phyloP scores from a whole-genome alignment of 1,284 basidiomycete genomes.

The Ustilago curta region DNA sequence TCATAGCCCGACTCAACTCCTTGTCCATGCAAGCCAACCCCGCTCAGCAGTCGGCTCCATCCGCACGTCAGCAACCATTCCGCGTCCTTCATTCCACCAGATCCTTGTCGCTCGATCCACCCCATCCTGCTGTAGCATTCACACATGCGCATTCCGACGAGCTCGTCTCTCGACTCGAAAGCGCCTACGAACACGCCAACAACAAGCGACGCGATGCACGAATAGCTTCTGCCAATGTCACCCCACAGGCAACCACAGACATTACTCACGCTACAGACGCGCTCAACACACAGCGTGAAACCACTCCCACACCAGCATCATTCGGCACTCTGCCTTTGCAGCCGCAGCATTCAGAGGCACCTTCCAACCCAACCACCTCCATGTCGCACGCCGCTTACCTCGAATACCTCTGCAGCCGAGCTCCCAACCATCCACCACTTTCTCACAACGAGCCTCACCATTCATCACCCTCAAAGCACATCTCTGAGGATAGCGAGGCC shows the following conservation, averaged over 20 bases:
- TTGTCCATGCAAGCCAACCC: slow-evolving; percentile 31
- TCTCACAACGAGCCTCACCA: slow-evolving; percentile 21
- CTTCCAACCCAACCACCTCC: background rate
- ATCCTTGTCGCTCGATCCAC: slow-evolving; percentile 47
- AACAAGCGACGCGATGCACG: slow-evolving; percentile 26
- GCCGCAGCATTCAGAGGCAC: slow-evolving; percentile 1
- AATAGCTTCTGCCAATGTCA: background rate
- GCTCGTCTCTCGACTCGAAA: slow-evolving; percentile 32
- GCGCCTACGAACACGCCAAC: slow-evolving; percentile 41
- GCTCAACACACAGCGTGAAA: slow-evolving; percentile 15
- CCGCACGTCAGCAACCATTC: slow-evolving; percentile 27
- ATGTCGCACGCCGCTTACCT: slow-evolving; percentile 49
- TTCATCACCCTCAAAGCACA: slow-evolving; percentile 12
- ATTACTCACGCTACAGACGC: background rate
- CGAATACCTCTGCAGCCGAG: slow-evolving; percentile 35
- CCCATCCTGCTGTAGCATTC: slow-evolving; percentile 52
- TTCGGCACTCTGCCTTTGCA: background rate
- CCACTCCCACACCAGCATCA: slow-evolving; percentile 24
- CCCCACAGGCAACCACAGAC: background rate
- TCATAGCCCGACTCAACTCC: slow-evolving; percentile 46
- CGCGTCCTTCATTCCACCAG: slow-evolving; percentile 43
- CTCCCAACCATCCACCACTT: slow-evolving; percentile 33
- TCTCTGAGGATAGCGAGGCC: slow-evolving; percentile 34
- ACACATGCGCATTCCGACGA: slow-evolving; percentile 51
- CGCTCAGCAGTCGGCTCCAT: background rate